These are phyloP conservation scores for Stagonosporopsis vannaccii DNA, from an alignment of 2,329 filamentous ascomycete genomes.

Conservation along the genomic window DNA sequence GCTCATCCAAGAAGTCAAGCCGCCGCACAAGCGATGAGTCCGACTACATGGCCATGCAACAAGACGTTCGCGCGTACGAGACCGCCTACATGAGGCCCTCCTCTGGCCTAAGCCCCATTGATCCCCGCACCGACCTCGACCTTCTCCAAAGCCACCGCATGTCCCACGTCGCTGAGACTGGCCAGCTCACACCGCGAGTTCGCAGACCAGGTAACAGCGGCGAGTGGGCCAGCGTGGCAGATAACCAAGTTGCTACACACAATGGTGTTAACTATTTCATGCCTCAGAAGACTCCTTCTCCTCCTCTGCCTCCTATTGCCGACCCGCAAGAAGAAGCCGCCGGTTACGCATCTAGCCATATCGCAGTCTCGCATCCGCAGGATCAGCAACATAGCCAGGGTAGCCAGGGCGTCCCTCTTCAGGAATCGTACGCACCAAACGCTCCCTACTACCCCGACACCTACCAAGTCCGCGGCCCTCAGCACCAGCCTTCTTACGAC, in stretches of 20 bases:
- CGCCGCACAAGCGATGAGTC: constrained; percentile 46
- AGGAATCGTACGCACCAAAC: constrained; percentile 48
- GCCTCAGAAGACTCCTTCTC: constrained; percentile 48
- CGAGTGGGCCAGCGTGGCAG: constrained; percentile 49
- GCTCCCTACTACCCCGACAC: constrained; percentile 43
- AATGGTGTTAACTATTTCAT: constrained; percentile 50
- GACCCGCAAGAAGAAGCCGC: constrained; percentile 24
- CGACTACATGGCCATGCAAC: constrained; percentile 41
- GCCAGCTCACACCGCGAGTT: constrained; percentile 54
- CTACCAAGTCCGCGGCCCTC: constrained; percentile 48
- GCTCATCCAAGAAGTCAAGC: constrained; percentile 40
- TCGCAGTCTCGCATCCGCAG: constrained; percentile 15
- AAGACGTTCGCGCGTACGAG: constrained; percentile 43
- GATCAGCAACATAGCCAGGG: constrained; percentile 10
- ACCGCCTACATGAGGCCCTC: constrained; percentile 43
- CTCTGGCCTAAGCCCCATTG: constrained; percentile 30
- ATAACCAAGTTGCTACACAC: constrained; percentile 38
- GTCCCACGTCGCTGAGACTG: constrained; percentile 60
- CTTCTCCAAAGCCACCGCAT: constrained; percentile 57
- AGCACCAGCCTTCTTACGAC: constrained; percentile 46
- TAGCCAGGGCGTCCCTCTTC: constrained; percentile 44
- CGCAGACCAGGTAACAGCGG: constrained; percentile 48
- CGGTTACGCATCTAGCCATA: constrained; percentile 18
- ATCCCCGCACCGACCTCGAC: constrained; percentile 47
- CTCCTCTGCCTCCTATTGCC: constrained; percentile 34